Percentiles rank a stretch among this genome's conserved stretches.
Evolutionary conservation across 306 rosid genomes (phyloP).

Genomic region (Gleditsia sinensis): DNA sequence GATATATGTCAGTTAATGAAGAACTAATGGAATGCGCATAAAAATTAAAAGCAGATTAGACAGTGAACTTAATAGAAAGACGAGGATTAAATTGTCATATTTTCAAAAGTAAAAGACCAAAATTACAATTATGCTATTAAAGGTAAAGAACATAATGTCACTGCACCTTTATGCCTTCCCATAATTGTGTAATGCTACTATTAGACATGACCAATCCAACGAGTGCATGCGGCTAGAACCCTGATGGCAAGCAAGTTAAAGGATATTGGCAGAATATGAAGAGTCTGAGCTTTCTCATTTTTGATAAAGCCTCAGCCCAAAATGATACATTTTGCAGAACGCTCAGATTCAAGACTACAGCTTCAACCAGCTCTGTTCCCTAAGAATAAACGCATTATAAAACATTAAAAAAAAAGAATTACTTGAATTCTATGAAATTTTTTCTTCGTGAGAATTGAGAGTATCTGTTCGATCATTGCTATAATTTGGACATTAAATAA

Average conservation of each 20-base stretch:
- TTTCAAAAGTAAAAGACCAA: no score
- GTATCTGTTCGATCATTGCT: no score
- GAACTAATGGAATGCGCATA: no score
- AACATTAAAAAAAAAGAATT: background rate
- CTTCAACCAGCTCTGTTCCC: background rate
- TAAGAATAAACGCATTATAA: background rate
- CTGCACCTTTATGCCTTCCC: conserved; percentile 2
- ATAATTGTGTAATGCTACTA: background rate
- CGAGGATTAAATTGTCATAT: background rate
- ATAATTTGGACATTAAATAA: no score
- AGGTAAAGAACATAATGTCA: no score
- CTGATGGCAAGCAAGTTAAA: background rate
- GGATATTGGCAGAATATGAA: background rate
- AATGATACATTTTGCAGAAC: rapidly evolving
- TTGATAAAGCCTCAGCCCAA: background rate
- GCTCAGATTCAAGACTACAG: background rate
- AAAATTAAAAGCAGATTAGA: no score
- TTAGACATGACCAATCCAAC: background rate
- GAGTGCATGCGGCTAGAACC: background rate
- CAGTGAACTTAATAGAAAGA: no score
- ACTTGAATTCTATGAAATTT: background rate
- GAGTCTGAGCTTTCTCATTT: background rate
- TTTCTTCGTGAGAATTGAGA: no score
- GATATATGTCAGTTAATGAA: no score
- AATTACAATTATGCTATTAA: no score